Evolutionary conservation across 75 land plant species (phyloP).

Genomic region (Picea sitchensis): DNA sequence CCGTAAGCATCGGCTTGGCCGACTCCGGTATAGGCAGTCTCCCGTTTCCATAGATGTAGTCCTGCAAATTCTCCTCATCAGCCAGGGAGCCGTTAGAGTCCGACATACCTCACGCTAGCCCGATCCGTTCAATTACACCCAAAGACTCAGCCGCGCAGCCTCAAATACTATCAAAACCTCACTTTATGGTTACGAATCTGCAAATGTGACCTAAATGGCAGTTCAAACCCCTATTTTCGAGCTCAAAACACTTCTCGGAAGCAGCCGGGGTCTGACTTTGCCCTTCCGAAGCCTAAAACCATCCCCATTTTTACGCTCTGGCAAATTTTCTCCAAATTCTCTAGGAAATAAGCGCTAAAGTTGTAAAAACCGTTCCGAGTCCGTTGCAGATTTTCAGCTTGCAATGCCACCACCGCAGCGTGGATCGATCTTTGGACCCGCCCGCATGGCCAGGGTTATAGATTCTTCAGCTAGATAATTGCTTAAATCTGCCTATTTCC

Average conservation of each 20-base stretch:
- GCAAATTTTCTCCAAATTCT: not conserved
- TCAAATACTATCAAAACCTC: slow-evolving; percentile 6
- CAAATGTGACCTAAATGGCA: not conserved
- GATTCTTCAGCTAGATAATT: not conserved
- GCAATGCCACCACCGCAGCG: not conserved
- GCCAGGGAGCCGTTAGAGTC: not conserved
- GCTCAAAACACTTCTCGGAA: not conserved
- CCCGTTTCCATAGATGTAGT: not conserved
- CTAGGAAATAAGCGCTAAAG: not conserved
- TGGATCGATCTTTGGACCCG: not conserved
- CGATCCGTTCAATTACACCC: slow-evolving; percentile 8
- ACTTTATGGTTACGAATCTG: not conserved
- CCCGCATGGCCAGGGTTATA: not conserved
- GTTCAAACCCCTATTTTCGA: not conserved
- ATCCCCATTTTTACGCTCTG: not conserved
- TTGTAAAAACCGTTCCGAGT: not conserved
- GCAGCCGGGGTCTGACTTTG: not conserved
- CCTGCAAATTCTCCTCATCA: not conserved
- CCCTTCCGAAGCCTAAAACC: not conserved
- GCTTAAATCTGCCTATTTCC: not conserved
- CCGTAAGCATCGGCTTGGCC: not conserved
- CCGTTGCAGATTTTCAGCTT: not conserved
- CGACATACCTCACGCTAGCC: slow-evolving; percentile 5
- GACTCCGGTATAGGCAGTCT: slow-evolving; percentile 7
- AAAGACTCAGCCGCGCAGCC: not conserved